Conservation (phyloP, 116 monocot genomes). For the Posidonia oceanica region DNA sequence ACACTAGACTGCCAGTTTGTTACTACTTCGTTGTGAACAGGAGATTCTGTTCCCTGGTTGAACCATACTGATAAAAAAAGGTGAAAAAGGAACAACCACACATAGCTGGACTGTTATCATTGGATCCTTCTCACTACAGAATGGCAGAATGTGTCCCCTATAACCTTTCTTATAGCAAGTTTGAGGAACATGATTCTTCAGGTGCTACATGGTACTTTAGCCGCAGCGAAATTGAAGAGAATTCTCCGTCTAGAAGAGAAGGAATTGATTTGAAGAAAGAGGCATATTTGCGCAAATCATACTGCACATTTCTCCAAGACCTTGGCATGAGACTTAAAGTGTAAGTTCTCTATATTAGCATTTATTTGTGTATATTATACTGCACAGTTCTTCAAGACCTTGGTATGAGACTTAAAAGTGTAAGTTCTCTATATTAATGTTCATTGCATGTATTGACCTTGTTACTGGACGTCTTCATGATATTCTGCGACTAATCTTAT, state of each 20-base stretch:
- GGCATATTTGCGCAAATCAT: conserved; percentile 69
- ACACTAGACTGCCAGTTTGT: too few species aligned
- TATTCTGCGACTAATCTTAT: too few species aligned
- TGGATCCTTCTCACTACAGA: conserved; percentile 20
- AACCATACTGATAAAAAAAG: too few species aligned
- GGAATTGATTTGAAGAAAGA: conserved; percentile 94
- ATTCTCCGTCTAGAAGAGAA: conserved; percentile 78
- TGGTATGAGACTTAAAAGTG: neutral
- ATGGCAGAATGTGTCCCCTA: conserved; percentile 20
- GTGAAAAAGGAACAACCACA: too few species aligned
- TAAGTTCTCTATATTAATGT: neutral
- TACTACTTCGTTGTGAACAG: too few species aligned
- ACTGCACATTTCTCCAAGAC: conserved; percentile 75
- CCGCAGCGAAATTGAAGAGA: conserved; percentile 82
- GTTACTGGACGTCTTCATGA: too few species aligned
- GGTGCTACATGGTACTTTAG: conserved; percentile 67
- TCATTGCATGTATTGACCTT: too few species aligned
- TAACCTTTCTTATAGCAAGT: conserved; percentile 15
- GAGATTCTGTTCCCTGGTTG: too few species aligned
- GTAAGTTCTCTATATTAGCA: conserved; percentile 29
- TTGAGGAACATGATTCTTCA: conserved; percentile 23
- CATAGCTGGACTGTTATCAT: too few species aligned
- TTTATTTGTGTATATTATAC: too few species aligned
- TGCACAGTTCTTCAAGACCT: neutral
- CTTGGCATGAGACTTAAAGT: conserved; percentile 85